A percentile compares a stretch with the other conserved stretches of the same genome.
phyloP scores from a whole-genome alignment of 768 basidiomycete species.

The Mycena metata region DNA sequence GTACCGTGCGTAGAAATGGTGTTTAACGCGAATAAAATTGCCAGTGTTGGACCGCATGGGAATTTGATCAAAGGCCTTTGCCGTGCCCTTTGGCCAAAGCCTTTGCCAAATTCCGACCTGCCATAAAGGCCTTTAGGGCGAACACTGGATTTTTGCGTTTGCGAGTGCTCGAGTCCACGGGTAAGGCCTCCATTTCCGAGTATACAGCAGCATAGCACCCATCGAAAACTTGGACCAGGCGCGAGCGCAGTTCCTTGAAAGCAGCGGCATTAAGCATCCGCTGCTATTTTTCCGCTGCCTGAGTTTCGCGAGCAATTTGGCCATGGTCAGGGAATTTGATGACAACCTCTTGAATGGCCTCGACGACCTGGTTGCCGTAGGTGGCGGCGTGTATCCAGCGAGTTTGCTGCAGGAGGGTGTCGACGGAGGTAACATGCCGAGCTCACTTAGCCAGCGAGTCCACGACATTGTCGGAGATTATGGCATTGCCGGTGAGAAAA shows the following conservation, averaged over 20 bases:
- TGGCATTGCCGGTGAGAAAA: conserved; percentile 24
- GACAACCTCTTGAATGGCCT: conserved; percentile 3
- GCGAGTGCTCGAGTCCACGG: not conserved
- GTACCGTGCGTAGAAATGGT: too few species aligned
- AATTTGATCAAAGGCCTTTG: too few species aligned
- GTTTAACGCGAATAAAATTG: too few species aligned
- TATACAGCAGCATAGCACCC: conserved; percentile 20
- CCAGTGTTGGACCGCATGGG: too few species aligned
- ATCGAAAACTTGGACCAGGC: conserved; percentile 16
- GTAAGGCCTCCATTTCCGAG: not conserved
- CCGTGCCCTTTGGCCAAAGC: too few species aligned
- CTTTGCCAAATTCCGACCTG: too few species aligned
- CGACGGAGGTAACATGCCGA: conserved; percentile 5
- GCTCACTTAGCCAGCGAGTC: conserved; percentile 19
- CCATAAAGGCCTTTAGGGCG: too few species aligned
- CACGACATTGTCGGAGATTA: conserved; percentile 19
- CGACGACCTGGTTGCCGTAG: not conserved
- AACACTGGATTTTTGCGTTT: not conserved
- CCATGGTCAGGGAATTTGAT: conserved; percentile 17
- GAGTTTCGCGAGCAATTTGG: not conserved
- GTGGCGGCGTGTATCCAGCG: not conserved
- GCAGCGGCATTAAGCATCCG: conserved; percentile 8
- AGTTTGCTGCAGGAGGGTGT: not conserved
- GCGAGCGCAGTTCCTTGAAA: conserved; percentile 2
- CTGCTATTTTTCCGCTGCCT: not conserved